Conservation (phyloP, 176 grass and related monocot genomes). For the Microstegium vimineum region DNA sequence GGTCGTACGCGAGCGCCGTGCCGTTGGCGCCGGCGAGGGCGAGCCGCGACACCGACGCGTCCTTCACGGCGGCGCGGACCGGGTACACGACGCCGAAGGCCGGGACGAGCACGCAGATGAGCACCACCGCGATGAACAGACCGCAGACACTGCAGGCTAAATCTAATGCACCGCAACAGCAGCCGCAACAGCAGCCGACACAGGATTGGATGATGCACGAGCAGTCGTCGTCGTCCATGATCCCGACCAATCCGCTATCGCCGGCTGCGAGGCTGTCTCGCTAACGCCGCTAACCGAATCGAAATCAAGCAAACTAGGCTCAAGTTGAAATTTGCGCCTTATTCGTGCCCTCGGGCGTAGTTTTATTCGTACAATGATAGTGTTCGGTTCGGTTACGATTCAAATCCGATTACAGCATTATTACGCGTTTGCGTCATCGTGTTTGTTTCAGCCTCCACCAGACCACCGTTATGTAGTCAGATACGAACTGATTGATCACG, state of each 20-base stretch:
- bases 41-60: slow-evolving; percentile 22
- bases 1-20: slow-evolving; percentile 22
- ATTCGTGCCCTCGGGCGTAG: neutral
- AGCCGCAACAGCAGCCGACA: neutral
- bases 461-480: too few relatives aligned
- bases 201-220: too few relatives aligned
- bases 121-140: neutral
- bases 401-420: too few relatives aligned
- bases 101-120: slow-evolving; percentile 1
- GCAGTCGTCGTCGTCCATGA: neutral
- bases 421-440: too few relatives aligned
- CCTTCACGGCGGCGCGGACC: neutral
- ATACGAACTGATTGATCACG: too few relatives aligned
- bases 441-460: too few relatives aligned
- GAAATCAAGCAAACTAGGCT: neutral
- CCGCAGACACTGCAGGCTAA: neutral
- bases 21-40: neutral
- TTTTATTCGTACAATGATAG: too few relatives aligned
- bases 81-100: neutral
- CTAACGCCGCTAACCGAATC: too few relatives aligned
- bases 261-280: too few relatives aligned
- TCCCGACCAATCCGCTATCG: neutral
- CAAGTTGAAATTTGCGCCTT: neutral
- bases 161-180: neutral
- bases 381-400: too few relatives aligned